Percentiles rank a stretch among this genome's conserved stretches.
Conservation (phyloP, 371 early-diverging fungal species). For the Mucor indicus region DNA sequence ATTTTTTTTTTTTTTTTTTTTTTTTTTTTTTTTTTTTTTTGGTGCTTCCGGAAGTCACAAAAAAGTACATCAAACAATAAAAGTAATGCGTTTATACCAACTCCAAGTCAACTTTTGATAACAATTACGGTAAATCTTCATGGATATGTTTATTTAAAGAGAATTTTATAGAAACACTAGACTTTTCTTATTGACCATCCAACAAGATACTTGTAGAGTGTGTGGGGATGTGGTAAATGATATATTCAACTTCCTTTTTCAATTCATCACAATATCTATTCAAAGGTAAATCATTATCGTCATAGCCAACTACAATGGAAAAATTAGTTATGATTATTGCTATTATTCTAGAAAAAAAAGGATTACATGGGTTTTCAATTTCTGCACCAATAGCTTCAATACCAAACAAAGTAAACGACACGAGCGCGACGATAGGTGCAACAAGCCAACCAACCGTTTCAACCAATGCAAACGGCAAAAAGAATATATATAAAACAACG, state of each 20-base stretch:
- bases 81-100: too few species aligned
- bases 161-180: too few species aligned
- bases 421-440: conserved; percentile 60
- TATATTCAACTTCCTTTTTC: conserved; percentile 42
- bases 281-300: conserved; percentile 49
- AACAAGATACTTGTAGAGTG: conserved; percentile 33
- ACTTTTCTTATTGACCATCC: conserved; percentile 34
- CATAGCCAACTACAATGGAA: conserved; percentile 61
- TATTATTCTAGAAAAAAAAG: too few species aligned
- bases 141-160: too few species aligned
- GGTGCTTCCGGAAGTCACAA: too few species aligned
- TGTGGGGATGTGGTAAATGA: conserved; percentile 42
- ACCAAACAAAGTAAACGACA: conserved; percentile 73
- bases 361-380: conserved; percentile 43
- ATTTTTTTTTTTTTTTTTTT: too few species aligned
- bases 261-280: conserved; percentile 38
- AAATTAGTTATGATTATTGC: too few species aligned
- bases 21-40: too few species aligned
- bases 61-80: too few species aligned
- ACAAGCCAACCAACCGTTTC: conserved; percentile 46
- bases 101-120: too few species aligned
- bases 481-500: conserved; percentile 62
- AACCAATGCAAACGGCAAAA: conserved; percentile 72
- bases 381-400: conserved; percentile 65
- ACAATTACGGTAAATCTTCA: too few species aligned